A percentile compares a stretch with the other conserved stretches of the same genome.
These are phyloP conservation scores for Metschnikowia kunwiensis DNA, from an alignment of 805 yeast species.

Conservation along the genomic window DNA sequence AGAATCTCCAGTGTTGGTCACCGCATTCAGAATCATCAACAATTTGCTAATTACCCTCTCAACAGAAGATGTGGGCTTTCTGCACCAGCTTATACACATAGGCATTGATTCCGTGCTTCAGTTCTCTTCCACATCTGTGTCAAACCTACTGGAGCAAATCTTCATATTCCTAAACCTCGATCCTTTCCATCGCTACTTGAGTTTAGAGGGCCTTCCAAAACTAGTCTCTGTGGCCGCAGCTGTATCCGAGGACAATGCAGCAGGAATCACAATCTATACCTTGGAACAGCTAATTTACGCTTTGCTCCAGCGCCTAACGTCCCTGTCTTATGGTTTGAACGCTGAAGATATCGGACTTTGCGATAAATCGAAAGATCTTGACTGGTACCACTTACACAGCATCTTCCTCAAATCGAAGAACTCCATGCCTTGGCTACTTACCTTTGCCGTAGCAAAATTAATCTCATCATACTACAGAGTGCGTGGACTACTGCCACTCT, in stretches of 20 bases:
- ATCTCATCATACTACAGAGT: slow-evolving; percentile 29
- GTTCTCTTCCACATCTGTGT: slow-evolving; percentile 41
- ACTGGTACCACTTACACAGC: slow-evolving; percentile 27
- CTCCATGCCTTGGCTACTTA: slow-evolving; percentile 40
- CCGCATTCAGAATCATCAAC: slow-evolving; percentile 44
- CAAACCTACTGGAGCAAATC: slow-evolving; percentile 39
- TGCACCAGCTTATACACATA: slow-evolving; percentile 35
- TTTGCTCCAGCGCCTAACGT: slow-evolving; percentile 18
- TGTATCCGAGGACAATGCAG: too few species aligned
- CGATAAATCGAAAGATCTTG: neutral
- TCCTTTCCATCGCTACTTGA: slow-evolving; percentile 35
- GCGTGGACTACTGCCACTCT: slow-evolving; percentile 11
- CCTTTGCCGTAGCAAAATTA: slow-evolving; percentile 33
- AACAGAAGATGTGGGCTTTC: slow-evolving; percentile 36
- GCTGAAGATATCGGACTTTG: slow-evolving; percentile 15
- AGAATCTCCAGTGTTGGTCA: slow-evolving; percentile 24
- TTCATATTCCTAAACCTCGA: slow-evolving; percentile 42
- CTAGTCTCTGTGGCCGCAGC: slow-evolving; percentile 24
- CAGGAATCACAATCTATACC: slow-evolving; percentile 17
- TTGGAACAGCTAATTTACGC: slow-evolving; percentile 24
- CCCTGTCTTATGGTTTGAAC: slow-evolving; percentile 13
- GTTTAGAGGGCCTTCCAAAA: slow-evolving; percentile 23
- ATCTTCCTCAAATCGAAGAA: slow-evolving; percentile 22
- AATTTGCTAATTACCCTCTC: slow-evolving; percentile 41
- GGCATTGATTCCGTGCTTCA: slow-evolving; percentile 36